Evolutionary conservation across 768 basidiomycete species (phyloP).

Genomic region (Mycena amicta): DNA sequence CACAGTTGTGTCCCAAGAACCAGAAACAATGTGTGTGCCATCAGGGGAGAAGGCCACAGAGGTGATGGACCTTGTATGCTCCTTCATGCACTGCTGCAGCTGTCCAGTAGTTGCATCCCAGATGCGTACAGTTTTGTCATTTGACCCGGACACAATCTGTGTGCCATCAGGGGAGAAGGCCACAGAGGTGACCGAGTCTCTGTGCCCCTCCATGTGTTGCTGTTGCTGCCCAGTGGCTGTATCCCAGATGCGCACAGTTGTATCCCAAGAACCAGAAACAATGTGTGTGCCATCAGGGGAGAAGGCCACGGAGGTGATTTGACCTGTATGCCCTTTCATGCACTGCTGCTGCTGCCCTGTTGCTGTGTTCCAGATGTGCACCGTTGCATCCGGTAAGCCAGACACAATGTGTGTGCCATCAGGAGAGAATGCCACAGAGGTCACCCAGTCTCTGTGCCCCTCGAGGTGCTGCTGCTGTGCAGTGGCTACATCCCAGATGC

Average conservation of each 20-base stretch:
- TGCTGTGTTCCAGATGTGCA: neutral
- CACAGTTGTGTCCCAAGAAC: neutral
- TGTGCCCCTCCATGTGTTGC: neutral
- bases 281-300: neutral
- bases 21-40: constrained; percentile 4
- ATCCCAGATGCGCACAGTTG: neutral
- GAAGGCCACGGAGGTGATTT: neutral
- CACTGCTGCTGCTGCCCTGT: neutral
- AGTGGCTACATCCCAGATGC: neutral
- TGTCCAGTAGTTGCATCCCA: constrained; percentile 1
- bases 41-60: constrained; percentile 4
- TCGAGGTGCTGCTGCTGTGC: neutral
- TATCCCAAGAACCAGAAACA: neutral
- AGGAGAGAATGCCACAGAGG: neutral
- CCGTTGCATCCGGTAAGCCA: neutral
- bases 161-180: neutral
- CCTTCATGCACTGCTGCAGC: neutral
- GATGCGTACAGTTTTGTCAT: neutral
- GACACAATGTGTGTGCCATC: neutral
- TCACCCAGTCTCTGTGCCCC: neutral
- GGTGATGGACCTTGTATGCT: neutral
- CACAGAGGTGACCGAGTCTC: neutral
- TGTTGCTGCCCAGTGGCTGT: neutral
- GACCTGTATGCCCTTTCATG: neutral
- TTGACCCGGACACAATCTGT: constrained; percentile 2